Evolutionary conservation across 2,329 filamentous ascomycete genomes (phyloP), one percentile per base, ranked within the genome.

Genomic region (Ramichloridium luteum): DNA sequence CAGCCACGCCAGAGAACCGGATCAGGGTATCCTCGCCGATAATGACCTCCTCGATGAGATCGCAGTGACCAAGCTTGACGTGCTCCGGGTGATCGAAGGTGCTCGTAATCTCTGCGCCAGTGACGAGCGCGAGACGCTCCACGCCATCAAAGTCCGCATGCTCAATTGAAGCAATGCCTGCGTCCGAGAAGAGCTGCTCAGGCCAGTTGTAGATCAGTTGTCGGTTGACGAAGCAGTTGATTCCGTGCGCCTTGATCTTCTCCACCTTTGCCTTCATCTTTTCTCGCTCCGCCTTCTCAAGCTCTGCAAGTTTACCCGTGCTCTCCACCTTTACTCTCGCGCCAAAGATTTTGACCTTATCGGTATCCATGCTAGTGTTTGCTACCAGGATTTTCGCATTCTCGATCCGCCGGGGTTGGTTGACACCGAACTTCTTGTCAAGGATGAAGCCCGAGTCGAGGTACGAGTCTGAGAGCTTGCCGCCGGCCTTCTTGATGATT

Each of bases 161-260:
- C 66, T 98, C 90, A 48, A 98, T 98, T 16, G 85, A 93, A 69
- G 93, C 82, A 61, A 98, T 96, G 40, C 90, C 90, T 5, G 86
- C 88, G 58, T 98, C 90, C 20, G 88, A 85, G 55, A 98, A 98
- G 28, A 98, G 78, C 64, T 98, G 90, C 62, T 98, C 90, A 4
- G 90, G 90, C 90, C 90, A 98, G 70, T 98, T 98, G 72, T 98
- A 98, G 64, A 98, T 98, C 43, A 98, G 75, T 60, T 98, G 90
- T 48, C 90, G 72, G 72, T 98, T 98, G 61, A 98, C 93, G 61
- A 98, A 98, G 70, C 90, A 96, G 72, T 98, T 98, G 65, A 98
- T 94, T 37, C 90, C 90, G 54, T 98, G 90, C 28, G 84, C 73
- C 73, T 96, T 98, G 67, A 98, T 98, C 61, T 84, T 88, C 43